Evolutionary conservation across 306 rosid genomes (phyloP), one percentile per base, ranked within the genome.

Genomic region (Begonia peltatifolia): DNA sequence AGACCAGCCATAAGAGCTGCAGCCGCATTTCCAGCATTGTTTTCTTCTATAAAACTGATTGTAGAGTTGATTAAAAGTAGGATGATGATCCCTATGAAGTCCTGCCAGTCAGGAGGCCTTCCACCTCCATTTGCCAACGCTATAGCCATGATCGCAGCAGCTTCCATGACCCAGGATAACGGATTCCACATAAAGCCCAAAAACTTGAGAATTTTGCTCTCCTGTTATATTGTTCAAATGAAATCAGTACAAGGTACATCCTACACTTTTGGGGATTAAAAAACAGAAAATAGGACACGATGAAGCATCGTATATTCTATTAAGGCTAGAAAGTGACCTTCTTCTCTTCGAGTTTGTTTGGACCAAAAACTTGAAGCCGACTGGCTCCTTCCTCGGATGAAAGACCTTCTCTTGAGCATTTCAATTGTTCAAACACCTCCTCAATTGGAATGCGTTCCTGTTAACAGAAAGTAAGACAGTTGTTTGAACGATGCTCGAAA

Each of bases 1-100:
- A 92, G 89, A 75, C 96, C 94, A 49, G 99, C 99, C 99, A 92
- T 92, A 11, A 92, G 99, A 51, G 99, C 99, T 42, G 99, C 99
- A 63, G 99, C 99, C 35, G 99, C 99, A 61, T 92, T 92, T 14
- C 99, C 99, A 48, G 99, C 99, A 54, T 92, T 92, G 63, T 92
- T 92, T 66, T 92, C 99, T 55, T 92, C 99, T 1, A 81, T 79
- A 43, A 92, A 92, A 71, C 96, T 86, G 78, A 92, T 92, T 41
- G 99, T 92, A 23, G 99, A 92, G 72, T 92, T 92, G 18, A 86
- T 79, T 13, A 92, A 6, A 67, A 92, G 66, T 0, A 92, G 75
- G 54, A 77, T 70, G 59, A 75, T 68, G 51, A 92, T 84, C 52
- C 99, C 99, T 0, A 92, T 83, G 56, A 83, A 92, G 68, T 92